A percentile compares a stretch with the other conserved stretches of the same genome.
phyloP scores from a whole-genome alignment of 2,329 filamentous ascomycete species.

The Clonostachys chloroleuca region DNA sequence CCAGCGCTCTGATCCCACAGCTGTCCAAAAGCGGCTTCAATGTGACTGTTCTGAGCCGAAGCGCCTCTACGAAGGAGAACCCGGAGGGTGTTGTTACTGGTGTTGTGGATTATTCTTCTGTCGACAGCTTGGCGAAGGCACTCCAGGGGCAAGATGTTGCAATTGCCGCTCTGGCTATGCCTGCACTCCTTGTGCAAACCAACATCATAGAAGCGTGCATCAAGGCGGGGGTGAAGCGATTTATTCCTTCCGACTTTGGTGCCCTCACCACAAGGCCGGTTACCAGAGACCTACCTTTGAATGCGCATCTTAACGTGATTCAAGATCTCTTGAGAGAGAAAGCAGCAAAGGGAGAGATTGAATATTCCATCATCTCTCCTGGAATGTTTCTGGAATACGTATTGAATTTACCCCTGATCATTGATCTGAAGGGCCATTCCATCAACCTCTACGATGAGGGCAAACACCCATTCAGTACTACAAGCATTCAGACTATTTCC shows the following conservation, averaged over 20 bases:
- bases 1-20: no score
- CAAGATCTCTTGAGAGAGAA: constrained; percentile 25
- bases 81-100: constrained; percentile 8
- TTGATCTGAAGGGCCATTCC: constrained; percentile 27
- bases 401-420: constrained; percentile 25
- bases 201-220: constrained; percentile 48
- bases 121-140: constrained; percentile 35
- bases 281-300: constrained; percentile 32
- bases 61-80: constrained; percentile 1
- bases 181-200: constrained; percentile 25
- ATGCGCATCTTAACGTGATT: constrained; percentile 33
- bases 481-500: constrained; percentile 34
- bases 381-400: constrained; percentile 53
- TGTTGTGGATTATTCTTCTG: constrained; percentile 20
- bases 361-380: constrained; percentile 45
- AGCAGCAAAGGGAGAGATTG: constrained; percentile 27
- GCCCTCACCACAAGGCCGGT: constrained; percentile 6
- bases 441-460: constrained; percentile 39
- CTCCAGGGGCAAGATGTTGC: constrained; percentile 49
- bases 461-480: constrained; percentile 31
- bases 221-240: constrained; percentile 49
- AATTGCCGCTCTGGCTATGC: constrained; percentile 21
- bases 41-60: neutral
- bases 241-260: constrained; percentile 49
- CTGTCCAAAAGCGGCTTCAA: neutral